These are phyloP conservation scores for Diaporthe velutina DNA, from an alignment of 2,329 filamentous ascomycete genomes.

Conservation along the genomic window DNA sequence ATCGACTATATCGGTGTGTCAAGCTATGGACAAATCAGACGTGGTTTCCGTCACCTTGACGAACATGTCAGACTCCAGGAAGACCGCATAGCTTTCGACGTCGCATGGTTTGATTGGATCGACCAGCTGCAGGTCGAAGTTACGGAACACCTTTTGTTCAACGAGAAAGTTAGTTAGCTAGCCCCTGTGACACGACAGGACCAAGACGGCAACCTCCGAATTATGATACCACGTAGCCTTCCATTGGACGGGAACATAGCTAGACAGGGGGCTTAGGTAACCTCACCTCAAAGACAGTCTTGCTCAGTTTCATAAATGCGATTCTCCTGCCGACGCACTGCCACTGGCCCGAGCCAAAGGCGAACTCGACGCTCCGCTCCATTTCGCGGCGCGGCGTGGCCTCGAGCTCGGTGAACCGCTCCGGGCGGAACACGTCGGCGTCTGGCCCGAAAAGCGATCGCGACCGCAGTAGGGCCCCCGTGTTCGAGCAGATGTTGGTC, in stretches of 20 bases:
- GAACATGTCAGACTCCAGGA: slow-evolving; percentile 6
- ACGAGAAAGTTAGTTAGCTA: not conserved
- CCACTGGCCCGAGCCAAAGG: slow-evolving; percentile 55
- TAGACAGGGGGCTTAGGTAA: slow-evolving; percentile 47
- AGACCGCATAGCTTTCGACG: not conserved
- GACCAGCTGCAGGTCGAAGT: slow-evolving; percentile 44
- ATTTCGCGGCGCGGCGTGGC: slow-evolving; percentile 46
- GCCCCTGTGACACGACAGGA: slow-evolving; percentile 49
- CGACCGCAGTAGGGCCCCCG: slow-evolving; percentile 32
- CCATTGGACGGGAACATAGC: slow-evolving; percentile 48
- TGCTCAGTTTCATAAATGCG: slow-evolving; percentile 58
- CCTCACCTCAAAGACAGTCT: slow-evolving; percentile 55
- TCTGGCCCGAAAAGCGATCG: slow-evolving; percentile 57
- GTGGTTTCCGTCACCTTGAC: slow-evolving; percentile 3
- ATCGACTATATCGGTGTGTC: not conserved
- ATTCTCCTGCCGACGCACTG: slow-evolving; percentile 57
- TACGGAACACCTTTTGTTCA: slow-evolving; percentile 15
- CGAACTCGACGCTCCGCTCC: slow-evolving; percentile 50
- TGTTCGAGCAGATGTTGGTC: slow-evolving; percentile 42
- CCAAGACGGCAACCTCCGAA: slow-evolving; percentile 53
- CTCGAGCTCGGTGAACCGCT: slow-evolving; percentile 68
- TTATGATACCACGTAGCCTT: slow-evolving; percentile 56
- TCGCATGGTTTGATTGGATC: slow-evolving; percentile 49
- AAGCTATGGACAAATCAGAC: not conserved
- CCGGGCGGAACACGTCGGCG: slow-evolving; percentile 70